A percentile compares a stretch with the other conserved stretches of the same genome.
phyloP scores from a whole-genome alignment of 257 asterid species.

The Cynanchum wilfordii region DNA sequence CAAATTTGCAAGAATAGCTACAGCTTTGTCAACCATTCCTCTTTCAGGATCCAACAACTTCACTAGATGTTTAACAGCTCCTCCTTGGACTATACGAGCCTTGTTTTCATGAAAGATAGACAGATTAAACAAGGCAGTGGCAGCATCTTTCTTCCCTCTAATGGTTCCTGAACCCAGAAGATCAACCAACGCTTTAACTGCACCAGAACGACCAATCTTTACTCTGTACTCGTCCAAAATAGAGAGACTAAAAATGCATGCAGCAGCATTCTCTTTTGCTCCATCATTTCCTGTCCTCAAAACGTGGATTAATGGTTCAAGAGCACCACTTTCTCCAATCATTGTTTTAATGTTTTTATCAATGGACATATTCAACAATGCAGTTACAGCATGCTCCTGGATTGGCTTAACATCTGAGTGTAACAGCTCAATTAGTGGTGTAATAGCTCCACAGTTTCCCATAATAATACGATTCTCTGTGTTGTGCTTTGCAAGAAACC shows the following conservation, averaged over 20 bases:
- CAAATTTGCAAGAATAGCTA: slow-evolving; percentile 86
- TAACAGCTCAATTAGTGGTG: slow-evolving; percentile 62
- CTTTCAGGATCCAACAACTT: slow-evolving; percentile 54
- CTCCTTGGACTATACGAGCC: slow-evolving; percentile 87
- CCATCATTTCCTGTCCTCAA: slow-evolving; percentile 62
- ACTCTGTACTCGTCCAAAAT: slow-evolving; percentile 70
- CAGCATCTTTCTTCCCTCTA: slow-evolving; percentile 92
- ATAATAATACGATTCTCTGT: slow-evolving; percentile 73
- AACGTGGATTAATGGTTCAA: slow-evolving; percentile 81
- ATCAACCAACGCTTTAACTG: slow-evolving; percentile 72
- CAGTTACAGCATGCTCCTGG: slow-evolving; percentile 93
- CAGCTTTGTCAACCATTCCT: slow-evolving; percentile 89
- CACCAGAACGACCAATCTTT: slow-evolving; percentile 82
- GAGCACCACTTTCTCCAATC: slow-evolving; percentile 71
- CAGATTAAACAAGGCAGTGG: slow-evolving; percentile 79
- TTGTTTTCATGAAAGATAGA: slow-evolving; percentile 90
- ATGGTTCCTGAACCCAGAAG: slow-evolving; percentile 68
- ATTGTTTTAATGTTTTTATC: slow-evolving; percentile 51
- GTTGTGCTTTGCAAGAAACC: slow-evolving; percentile 70
- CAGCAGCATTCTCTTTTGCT: slow-evolving; percentile 94
- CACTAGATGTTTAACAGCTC: slow-evolving; percentile 76
- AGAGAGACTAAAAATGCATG: slow-evolving; percentile 86
- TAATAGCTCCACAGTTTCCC: slow-evolving; percentile 72
- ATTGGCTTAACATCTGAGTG: slow-evolving; percentile 46
- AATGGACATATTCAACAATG: slow-evolving; percentile 78